Evolutionary conservation across 306 rosid genomes (phyloP), one percentile per base, ranked within the genome.

Genomic region (Abrus precatorius): DNA sequence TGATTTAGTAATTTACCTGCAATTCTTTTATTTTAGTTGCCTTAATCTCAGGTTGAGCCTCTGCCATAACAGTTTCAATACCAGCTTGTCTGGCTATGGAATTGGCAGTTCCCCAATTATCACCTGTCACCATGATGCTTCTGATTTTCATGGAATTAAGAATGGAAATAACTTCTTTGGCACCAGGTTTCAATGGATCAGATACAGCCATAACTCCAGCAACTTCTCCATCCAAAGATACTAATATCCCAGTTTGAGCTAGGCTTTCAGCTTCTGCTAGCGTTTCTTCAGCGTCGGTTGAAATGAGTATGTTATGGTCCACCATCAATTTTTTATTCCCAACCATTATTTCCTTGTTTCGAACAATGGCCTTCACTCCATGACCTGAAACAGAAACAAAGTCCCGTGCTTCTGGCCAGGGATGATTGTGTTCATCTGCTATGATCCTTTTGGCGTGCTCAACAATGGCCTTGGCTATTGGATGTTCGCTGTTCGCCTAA

Each of bases 401-500:
- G 10, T 92, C 82, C 2, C 27, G 75, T 47, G 92, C 94, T 85
- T 90, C 92, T 28, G 91, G 91, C 92, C 89, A 91, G 59, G 74
- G 47, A 49, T 86, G 84, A 75, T 84, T 87, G 32, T 89, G 84
- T 66, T 88, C 89, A 59, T 84, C 88, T 85, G 80, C 82, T 79
- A 50, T 80, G 9, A 64, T 65, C 67, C 82, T 89, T 85, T 92
- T 94, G 56, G 88, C 93, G 50, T 92, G 77, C 77, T 90, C 92
- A 32, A 94, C 92, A 74, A 92, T 86, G 53, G 98, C 92, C 84
- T 91, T 94, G 34, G 87, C 98, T 47, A 94, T 83, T 40, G 98
- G 97, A 72, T 94, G 98, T 82, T 94, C 98, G 14, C 98, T 91
- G 76, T 94, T 94, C 83, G 79, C 98, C 98, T 94, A 80, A 86